Conservation (phyloP, 306 rosid genomes). For the Lathyrus aphaca region DNA sequence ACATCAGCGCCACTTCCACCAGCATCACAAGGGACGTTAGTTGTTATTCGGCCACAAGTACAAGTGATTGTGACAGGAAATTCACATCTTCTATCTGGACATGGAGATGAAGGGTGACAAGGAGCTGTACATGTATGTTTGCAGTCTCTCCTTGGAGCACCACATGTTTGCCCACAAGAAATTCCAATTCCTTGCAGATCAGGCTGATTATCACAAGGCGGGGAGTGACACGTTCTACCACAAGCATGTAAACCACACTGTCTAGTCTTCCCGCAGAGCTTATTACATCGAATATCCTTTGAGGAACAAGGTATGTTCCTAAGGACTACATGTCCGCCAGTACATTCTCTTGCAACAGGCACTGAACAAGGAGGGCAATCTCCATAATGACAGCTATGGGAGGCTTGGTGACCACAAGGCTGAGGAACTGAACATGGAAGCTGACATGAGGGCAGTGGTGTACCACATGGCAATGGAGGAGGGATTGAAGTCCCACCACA, state of each 20-base stretch:
- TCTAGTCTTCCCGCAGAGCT: conserved; percentile 91
- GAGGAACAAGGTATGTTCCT: conserved; percentile 92
- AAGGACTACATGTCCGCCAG: conserved; percentile 87
- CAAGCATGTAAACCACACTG: conserved; percentile 90
- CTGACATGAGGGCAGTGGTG: conserved; percentile 79
- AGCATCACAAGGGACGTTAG: conserved; percentile 80
- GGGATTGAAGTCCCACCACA: conserved; percentile 84
- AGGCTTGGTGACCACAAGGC: conserved; percentile 83
- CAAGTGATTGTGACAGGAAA: conserved; percentile 72
- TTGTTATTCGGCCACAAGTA: conserved; percentile 71
- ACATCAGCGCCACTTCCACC: conserved; percentile 58
- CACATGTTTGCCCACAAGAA: conserved; percentile 91
- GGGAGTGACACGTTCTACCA: conserved; percentile 73
- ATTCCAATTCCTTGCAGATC: conserved; percentile 49
- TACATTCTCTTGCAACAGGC: conserved; percentile 84
- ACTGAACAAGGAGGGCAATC: conserved; percentile 87
- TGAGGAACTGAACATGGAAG: conserved; percentile 83
- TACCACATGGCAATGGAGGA: conserved; percentile 91
- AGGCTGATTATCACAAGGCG: conserved; percentile 62
- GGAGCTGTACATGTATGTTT: conserved; percentile 77
- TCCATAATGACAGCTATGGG: conserved; percentile 95
- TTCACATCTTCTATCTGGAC: conserved; percentile 75
- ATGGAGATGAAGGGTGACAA: conserved; percentile 78
- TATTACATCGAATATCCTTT: conserved; percentile 83
- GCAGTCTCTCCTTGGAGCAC: conserved; percentile 89